These are phyloP conservation scores for Epichloe festucae DNA, from an alignment of 2,329 filamentous ascomycete genomes.

Conservation along the genomic window DNA sequence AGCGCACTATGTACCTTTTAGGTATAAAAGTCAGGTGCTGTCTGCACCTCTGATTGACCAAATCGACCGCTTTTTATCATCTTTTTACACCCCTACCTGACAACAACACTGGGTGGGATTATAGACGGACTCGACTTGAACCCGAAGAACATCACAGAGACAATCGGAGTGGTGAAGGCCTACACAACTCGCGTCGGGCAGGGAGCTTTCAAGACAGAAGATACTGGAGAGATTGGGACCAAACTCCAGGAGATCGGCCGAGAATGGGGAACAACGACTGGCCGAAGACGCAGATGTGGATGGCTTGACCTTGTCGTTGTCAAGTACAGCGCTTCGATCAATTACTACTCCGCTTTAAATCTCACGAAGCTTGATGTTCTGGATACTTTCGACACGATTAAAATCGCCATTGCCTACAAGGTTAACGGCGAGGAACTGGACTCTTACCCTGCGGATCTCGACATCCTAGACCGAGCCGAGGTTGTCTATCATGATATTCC, in stretches of 20 bases:
- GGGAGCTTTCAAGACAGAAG: conserved; percentile 9
- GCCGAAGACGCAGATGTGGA: conserved; percentile 45
- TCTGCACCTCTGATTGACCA: no score
- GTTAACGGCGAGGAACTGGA: conserved; percentile 13
- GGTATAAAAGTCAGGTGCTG: no score
- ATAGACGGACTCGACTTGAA: conserved; percentile 19
- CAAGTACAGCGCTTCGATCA: conserved; percentile 45
- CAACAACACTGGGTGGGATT: conserved; percentile 15
- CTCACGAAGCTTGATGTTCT: conserved; percentile 19
- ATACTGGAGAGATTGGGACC: conserved; percentile 18
- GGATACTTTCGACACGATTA: conserved; percentile 5
- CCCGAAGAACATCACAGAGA: conserved; percentile 38
- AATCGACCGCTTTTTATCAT: no score
- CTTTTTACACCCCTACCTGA: no score
- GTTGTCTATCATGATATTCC: conserved; percentile 45
- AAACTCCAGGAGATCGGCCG: conserved; percentile 35
- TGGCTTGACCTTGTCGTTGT: conserved; percentile 52
- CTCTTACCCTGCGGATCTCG: conserved; percentile 52
- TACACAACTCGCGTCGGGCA: conserved; percentile 8
- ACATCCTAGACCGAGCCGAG: conserved; percentile 43
- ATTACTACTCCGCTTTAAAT: conserved; percentile 52
- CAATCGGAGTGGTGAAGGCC: background rate
- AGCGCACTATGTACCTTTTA: no score
- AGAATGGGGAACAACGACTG: conserved; percentile 35
- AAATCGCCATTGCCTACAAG: background rate